Conservation (phyloP, 495 filamentous ascomycete species). For the Cetradonia linearis region DNA sequence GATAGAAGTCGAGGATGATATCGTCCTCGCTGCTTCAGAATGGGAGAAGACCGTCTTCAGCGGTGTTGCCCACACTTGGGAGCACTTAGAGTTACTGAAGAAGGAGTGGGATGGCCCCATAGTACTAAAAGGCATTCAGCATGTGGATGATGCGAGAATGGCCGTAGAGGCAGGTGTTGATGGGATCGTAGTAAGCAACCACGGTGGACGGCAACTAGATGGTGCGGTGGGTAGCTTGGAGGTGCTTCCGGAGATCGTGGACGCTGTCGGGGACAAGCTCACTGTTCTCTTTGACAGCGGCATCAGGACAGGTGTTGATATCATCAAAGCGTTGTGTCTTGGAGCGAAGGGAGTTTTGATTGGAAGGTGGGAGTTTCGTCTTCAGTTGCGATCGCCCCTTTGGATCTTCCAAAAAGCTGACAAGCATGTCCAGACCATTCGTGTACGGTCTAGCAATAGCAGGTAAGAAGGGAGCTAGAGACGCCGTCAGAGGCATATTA, state of each 20-base stretch:
- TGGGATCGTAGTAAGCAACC: constrained; percentile 50
- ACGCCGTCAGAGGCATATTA: constrained; percentile 25
- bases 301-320: constrained; percentile 39
- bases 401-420: background rate
- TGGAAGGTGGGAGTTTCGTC: constrained; percentile 30
- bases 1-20: constrained; percentile 40
- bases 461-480: constrained; percentile 25
- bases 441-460: constrained; percentile 29
- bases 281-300: constrained; percentile 42
- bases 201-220: constrained; percentile 54
- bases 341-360: constrained; percentile 44
- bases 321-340: constrained; percentile 42
- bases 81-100: constrained; percentile 44
- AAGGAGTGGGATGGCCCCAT: constrained; percentile 53
- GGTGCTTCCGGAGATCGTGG: constrained; percentile 44
- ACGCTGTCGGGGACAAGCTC: constrained; percentile 36
- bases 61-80: constrained; percentile 46
- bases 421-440: constrained; percentile 18
- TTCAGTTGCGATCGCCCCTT: background rate
- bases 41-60: constrained; percentile 45
- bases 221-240: constrained; percentile 52
- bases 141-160: constrained; percentile 42
- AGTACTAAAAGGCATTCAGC: constrained; percentile 47
- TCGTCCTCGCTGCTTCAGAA: constrained; percentile 34
- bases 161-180: constrained; percentile 45